phyloP scores from a whole-genome alignment of 148 eudicot genomes.

The Rhododendron henanense region DNA sequence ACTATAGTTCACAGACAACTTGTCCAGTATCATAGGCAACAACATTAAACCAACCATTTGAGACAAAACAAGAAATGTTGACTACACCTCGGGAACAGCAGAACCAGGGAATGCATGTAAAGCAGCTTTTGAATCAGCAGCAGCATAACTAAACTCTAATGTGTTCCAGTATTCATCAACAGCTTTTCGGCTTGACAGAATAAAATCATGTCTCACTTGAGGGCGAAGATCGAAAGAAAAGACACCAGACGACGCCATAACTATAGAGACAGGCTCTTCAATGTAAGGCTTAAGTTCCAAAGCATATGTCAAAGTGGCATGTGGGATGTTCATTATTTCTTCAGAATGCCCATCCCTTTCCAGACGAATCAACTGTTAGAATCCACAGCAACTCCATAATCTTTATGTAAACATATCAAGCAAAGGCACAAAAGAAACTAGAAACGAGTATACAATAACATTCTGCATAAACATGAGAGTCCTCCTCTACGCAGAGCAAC shows the following conservation, averaged over 20 bases:
- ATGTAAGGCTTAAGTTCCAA: slow-evolving; percentile 92
- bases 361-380: slow-evolving; percentile 67
- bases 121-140: slow-evolving; percentile 81
- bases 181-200: slow-evolving; percentile 72
- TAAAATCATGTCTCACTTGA: slow-evolving; percentile 85
- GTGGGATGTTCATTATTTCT: slow-evolving; percentile 43
- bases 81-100: slow-evolving; percentile 67
- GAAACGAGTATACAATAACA: not conserved
- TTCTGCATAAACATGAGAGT: not conserved
- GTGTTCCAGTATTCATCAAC: slow-evolving; percentile 92
- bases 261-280: slow-evolving; percentile 73
- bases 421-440: not conserved
- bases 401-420: not conserved
- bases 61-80: not conserved
- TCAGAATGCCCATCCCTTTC: slow-evolving; percentile 52
- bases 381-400: slow-evolving; percentile 7
- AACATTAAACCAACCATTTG: slow-evolving; percentile 3
- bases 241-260: slow-evolving; percentile 35
- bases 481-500: not conserved
- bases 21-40: not conserved
- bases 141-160: slow-evolving; percentile 90
- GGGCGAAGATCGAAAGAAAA: slow-evolving; percentile 72
- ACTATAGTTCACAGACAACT: not conserved
- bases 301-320: slow-evolving; percentile 62
- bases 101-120: slow-evolving; percentile 93